phyloP scores from a whole-genome alignment of 1,139 yeast genomes.

The Blastobotrys aristatus region DNA sequence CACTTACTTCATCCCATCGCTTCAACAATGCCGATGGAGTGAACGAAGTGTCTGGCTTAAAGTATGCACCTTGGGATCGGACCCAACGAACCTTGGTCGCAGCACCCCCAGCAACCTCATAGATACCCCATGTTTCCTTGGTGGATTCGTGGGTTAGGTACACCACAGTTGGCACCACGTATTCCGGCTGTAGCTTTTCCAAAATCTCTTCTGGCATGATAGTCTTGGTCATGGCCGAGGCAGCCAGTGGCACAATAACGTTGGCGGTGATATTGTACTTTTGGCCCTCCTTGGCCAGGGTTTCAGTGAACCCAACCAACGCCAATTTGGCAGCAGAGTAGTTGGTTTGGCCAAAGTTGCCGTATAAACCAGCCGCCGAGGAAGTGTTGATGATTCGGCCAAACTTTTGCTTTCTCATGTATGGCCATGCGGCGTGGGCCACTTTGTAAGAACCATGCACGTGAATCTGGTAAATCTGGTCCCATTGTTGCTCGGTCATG shows the following conservation, averaged over 20 bases:
- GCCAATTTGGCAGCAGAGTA: constrained; percentile 93
- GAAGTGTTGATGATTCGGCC: constrained; percentile 91
- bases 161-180: constrained; percentile 84
- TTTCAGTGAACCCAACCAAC: constrained; percentile 85
- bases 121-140: constrained; percentile 62
- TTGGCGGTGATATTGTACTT: constrained; percentile 80
- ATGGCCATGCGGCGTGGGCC: constrained; percentile 90
- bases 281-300: constrained; percentile 90
- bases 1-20: constrained; percentile 58
- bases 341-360: constrained; percentile 95
- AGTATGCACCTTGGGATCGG: constrained; percentile 78
- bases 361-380: constrained; percentile 95
- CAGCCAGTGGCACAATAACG: constrained; percentile 90
- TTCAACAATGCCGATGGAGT: constrained; percentile 82
- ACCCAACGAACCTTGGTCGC: constrained; percentile 94
- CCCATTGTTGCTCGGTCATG: constrained; percentile 77
- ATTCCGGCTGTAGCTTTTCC: constrained; percentile 77
- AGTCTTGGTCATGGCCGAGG: constrained; percentile 92
- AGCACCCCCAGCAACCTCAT: constrained; percentile 93
- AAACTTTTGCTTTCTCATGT: constrained; percentile 73
- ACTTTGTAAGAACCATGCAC: constrained; percentile 83
- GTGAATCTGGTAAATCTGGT: constrained; percentile 79
- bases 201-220: constrained; percentile 81
- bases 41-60: constrained; percentile 71
- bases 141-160: constrained; percentile 65